phyloP scores from a whole-genome alignment of 225 moss, liverwort and hornwort genomes.

The Pleurozium schreberi region DNA sequence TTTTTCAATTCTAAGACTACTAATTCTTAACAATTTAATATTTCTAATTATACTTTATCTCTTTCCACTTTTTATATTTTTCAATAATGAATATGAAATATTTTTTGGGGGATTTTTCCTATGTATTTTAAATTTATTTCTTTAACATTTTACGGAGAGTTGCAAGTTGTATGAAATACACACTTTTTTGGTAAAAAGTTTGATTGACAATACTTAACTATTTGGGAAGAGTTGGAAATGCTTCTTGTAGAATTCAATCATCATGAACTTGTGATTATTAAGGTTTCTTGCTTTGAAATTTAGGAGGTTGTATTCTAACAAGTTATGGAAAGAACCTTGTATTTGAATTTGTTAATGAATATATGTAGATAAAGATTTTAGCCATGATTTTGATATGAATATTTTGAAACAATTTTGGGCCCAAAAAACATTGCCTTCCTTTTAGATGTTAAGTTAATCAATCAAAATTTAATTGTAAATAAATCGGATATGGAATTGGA shows the following conservation, averaged over 20 bases:
- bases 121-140: not conserved
- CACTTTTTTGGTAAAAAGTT: not conserved
- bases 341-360: not conserved
- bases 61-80: not conserved
- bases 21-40: not conserved
- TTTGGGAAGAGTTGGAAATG: too few species aligned
- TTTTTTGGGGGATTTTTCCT: not conserved
- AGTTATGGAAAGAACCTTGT: not conserved
- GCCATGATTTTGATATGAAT: not conserved
- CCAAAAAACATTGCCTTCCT: too few species aligned
- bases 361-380: not conserved
- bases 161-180: not conserved
- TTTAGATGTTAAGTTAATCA: not conserved
- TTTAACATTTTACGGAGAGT: accelerated
- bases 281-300: too few species aligned
- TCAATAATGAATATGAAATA: not conserved
- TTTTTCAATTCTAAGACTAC: not conserved
- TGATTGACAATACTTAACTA: not conserved
- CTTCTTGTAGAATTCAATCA: too few species aligned
- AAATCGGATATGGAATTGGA: not conserved
- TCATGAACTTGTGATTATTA: too few species aligned
- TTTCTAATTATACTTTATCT: not conserved
- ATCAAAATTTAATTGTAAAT: not conserved
- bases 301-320: not conserved
- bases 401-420: too few species aligned